Evolutionary conservation across 108 stramenopile genomes (phyloP), one percentile per base, ranked within the genome.

Genomic region (Cyclotella distinguenda): DNA sequence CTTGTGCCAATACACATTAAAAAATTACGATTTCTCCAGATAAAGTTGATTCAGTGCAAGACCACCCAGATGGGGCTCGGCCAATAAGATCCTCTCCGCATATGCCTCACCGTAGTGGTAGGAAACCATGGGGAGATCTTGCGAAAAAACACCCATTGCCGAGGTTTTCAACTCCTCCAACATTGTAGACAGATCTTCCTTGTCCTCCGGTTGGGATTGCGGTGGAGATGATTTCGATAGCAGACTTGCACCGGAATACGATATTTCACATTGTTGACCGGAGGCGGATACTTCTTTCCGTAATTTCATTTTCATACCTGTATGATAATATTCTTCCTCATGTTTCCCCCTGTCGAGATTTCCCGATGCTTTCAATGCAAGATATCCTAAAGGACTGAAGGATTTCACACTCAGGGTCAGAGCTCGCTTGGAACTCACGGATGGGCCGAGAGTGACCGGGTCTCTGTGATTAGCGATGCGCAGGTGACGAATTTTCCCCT

Each of bases 381-480:
- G 40, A 56, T 78, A 78, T 47, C 77, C 77, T 21, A 78, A 31
- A 12, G 77, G 77, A 47, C 64, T 64, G 23, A 82, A 59, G 6
- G 70, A 54, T 30, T 78, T 58, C 13, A 66, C 68, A 15, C 80
- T 63, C 43, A 77, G 49, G 6, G 82, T 60, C 22, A 83, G 59
- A 12, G 67, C 45, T 0, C 72, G 64, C 28, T 82, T 84, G 15
- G 86, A 72, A 45, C 75, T 81, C 2, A 82, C 75, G 30, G 77
- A 64, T 6, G 89, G 89, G 47, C 77, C 64, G 26, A 87, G 72
- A 7, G 89, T 90, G 1, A 90, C 86, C 16, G 84, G 80, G 72
- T 91, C 90, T 68, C 72, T 73, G 23, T 73, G 66, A 64, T 91
- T 91, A 34, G 82, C 82, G 57, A 88, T 82, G 10, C 90, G 81